These are phyloP conservation scores for Fusarium nurragi DNA, from an alignment of 2,329 filamentous ascomycete genomes.

Conservation along the genomic window DNA sequence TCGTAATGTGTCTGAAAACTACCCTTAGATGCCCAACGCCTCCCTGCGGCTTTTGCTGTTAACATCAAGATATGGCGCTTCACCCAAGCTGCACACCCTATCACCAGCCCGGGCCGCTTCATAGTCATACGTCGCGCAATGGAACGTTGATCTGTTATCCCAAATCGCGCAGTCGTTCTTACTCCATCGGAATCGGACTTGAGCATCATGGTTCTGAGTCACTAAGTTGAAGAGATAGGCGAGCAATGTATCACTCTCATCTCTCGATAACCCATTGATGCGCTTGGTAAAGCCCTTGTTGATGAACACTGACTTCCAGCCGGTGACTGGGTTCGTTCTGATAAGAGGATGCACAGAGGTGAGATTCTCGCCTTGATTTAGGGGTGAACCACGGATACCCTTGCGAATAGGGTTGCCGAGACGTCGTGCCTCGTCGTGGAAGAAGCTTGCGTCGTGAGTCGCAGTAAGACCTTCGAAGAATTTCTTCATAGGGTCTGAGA, in stretches of 20 bases:
- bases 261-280: slow-evolving; percentile 64
- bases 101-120: slow-evolving; percentile 54
- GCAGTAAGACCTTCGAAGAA: slow-evolving; percentile 61
- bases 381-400: slow-evolving; percentile 61
- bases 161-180: slow-evolving; percentile 69
- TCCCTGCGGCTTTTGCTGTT: slow-evolving; percentile 52
- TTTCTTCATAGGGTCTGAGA: slow-evolving; percentile 58
- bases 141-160: slow-evolving; percentile 67
- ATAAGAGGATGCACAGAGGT: slow-evolving; percentile 63
- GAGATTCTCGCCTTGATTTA: slow-evolving; percentile 65
- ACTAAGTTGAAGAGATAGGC: slow-evolving; percentile 59
- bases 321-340: slow-evolving; percentile 68
- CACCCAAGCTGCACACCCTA: slow-evolving; percentile 54
- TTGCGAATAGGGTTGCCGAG: slow-evolving; percentile 58
- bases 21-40: slow-evolving; percentile 41
- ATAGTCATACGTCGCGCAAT: slow-evolving; percentile 71
- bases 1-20: too few species aligned
- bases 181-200: slow-evolving; percentile 64
- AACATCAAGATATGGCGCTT: slow-evolving; percentile 55
- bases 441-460: slow-evolving; percentile 58
- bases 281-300: slow-evolving; percentile 62
- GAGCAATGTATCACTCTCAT: slow-evolving; percentile 63
- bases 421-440: slow-evolving; percentile 59
- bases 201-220: slow-evolving; percentile 65
- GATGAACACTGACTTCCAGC: slow-evolving; percentile 65